Base-by-base conservation (phyloP, 306 rosid genomes). In the Trifolium subterraneum region DNA sequence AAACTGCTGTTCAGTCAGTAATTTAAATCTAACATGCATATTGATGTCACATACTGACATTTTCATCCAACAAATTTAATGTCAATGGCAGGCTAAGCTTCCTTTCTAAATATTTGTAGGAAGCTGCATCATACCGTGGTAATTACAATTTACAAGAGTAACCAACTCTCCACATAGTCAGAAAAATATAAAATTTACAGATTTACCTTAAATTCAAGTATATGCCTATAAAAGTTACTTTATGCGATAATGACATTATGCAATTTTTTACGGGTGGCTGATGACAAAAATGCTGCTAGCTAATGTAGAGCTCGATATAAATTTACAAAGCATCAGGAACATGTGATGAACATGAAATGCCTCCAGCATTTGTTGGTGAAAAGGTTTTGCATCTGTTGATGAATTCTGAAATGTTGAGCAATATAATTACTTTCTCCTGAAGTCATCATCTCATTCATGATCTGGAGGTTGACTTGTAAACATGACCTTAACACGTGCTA, bases 211-310 rank as follows among this genome's bases (percentile, higher is more conserved):
- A 36, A 61, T 59, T 33, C 64, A 5, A 29, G 63, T 16, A 50
- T 68, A 71, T 78, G 23, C 68, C 77, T 51, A 52, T 31, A 54
- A 15, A 52, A 41, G 5, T 72, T 51, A 15, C 52, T 55, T 64
- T 44, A 54, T 31, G 31, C 9, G 4, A 14, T 44, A 27, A 19
- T 20, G 10, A 45, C 52, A 33, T 31, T 27, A 38, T 68, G 14
- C 35, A 4, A 0, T 12, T 25, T 14, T 42, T 35, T 8, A 3
- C 3, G 47, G 16, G 45, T 14, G 11, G 27, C 19, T 38, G 16
- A 64, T 55, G 60, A 76, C 65, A 60, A 68, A 68, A 77, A 56
- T 65, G 70, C 42, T 38, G 79, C 75, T 33, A 64, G 68, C 48
- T 23, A 60, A 33, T 11, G 23, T 52, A 33, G 35, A 58, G 19